These are phyloP conservation scores for Diplodia mutila DNA, from an alignment of 2,329 filamentous ascomycete genomes.

Conservation along the genomic window DNA sequence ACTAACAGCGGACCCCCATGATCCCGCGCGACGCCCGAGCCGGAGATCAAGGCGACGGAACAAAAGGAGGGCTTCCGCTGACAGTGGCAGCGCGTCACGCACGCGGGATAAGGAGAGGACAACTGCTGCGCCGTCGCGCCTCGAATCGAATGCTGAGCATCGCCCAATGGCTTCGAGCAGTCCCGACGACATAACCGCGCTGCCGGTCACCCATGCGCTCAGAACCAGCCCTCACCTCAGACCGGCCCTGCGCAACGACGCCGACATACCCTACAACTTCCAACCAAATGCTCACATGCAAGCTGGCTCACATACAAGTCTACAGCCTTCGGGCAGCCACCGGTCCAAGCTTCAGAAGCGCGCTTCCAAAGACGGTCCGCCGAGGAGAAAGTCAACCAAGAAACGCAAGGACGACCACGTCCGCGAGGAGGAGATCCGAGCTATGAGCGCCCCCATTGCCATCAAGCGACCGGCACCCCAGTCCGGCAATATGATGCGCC, in stretches of 20 bases:
- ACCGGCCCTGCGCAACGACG: slow-evolving; percentile 44
- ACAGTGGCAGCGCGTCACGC: slow-evolving; percentile 23
- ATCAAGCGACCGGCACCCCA: slow-evolving; percentile 65
- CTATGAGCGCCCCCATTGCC: slow-evolving; percentile 74
- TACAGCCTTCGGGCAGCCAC: slow-evolving; percentile 41
- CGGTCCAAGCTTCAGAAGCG: slow-evolving; percentile 55
- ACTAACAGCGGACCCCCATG: slow-evolving; percentile 27
- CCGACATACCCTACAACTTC: slow-evolving; percentile 52
- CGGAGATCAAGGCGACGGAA: slow-evolving; percentile 32
- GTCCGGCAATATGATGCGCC: slow-evolving; percentile 63
- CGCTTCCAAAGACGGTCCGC: slow-evolving; percentile 59
- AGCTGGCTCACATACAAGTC: slow-evolving; percentile 39
- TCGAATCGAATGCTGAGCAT: slow-evolving; percentile 15
- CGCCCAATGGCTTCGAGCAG: slow-evolving; percentile 33
- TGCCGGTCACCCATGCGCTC: slow-evolving; percentile 47
- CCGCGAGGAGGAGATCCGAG: slow-evolving; percentile 84
- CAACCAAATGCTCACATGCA: slow-evolving; percentile 35
- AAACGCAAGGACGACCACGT: slow-evolving; percentile 74
- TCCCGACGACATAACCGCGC: slow-evolving; percentile 52
- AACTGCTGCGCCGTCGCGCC: slow-evolving; percentile 19
- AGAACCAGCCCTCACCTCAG: slow-evolving; percentile 54
- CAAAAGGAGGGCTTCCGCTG: slow-evolving; percentile 31
- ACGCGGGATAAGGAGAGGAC: slow-evolving; percentile 16
- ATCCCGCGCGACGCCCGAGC: slow-evolving; percentile 23
- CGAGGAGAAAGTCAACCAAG: slow-evolving; percentile 73